Evolutionary conservation across 805 yeast genomes (phyloP).

Genomic region (Tetrapisispora pingtungensis): DNA sequence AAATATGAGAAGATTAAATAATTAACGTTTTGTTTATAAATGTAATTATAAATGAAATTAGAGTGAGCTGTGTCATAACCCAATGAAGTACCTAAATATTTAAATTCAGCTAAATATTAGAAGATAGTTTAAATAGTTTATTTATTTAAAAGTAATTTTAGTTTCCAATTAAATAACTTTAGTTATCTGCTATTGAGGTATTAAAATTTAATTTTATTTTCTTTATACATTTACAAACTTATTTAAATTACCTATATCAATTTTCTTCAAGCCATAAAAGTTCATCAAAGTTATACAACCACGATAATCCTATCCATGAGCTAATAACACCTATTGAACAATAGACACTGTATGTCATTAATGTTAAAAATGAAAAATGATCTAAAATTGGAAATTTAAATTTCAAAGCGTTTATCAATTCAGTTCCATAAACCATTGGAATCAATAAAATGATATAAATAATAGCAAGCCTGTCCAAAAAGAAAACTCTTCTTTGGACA

Average conservation of each 20-base stretch:
- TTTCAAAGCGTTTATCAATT: conserved; percentile 46
- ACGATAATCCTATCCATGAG: conserved; percentile 80
- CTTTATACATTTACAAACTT: neutral
- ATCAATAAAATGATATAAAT: conserved; percentile 58
- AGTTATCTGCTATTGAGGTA: too few species aligned
- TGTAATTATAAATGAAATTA: too few species aligned
- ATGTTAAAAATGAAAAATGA: conserved; percentile 59
- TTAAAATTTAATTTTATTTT: too few species aligned
- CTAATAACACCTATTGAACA: conserved; percentile 77
- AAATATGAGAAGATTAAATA: too few species aligned
- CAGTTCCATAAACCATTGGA: conserved; percentile 46
- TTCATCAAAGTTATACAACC: conserved; percentile 83
- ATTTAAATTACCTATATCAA: neutral
- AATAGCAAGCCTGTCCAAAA: conserved; percentile 60
- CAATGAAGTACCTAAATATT: too few species aligned
- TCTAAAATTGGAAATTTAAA: conserved; percentile 42
- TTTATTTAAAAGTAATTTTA: too few species aligned
- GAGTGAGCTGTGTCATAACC: too few species aligned
- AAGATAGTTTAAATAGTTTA: too few species aligned
- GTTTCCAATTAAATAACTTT: too few species aligned
- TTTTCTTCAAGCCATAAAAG: conserved; percentile 40
- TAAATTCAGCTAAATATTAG: too few species aligned
- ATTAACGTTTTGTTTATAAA: too few species aligned
- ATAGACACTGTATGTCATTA: conserved; percentile 78
- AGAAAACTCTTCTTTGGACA: conserved; percentile 41